Conservation (phyloP, 441 rosid species). For the Euphorbia neoarborescens region DNA sequence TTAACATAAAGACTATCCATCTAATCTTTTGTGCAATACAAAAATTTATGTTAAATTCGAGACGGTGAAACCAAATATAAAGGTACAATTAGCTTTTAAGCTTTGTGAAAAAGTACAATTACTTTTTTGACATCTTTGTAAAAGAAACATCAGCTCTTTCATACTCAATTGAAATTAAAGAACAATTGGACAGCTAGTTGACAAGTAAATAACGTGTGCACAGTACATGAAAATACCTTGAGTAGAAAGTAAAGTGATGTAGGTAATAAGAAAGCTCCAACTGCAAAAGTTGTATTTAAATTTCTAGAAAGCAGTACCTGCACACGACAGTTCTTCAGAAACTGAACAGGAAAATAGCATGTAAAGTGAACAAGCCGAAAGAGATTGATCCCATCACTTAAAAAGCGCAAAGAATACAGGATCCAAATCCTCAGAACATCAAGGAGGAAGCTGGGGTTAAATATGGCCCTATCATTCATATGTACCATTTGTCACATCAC, state of each 20-base stretch:
- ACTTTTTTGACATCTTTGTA: not conserved
- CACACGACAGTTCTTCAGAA: slow-evolving; percentile 31
- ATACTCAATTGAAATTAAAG: not conserved
- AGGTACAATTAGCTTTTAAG: not conserved
- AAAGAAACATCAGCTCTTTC: not conserved
- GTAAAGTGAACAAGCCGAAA: not conserved
- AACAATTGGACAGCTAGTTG: slow-evolving; percentile 9
- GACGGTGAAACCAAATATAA: not conserved
- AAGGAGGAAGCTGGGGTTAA: not conserved
- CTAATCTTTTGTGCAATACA: not conserved
- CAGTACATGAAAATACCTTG: slow-evolving; percentile 47
- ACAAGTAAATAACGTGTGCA: slow-evolving; percentile 5
- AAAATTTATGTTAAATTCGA: not conserved
- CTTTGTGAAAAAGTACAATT: not conserved
- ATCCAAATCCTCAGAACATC: not conserved
- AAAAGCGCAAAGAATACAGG: not conserved
- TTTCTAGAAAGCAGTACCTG: slow-evolving; percentile 74
- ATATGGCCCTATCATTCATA: not conserved
- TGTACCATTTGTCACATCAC: not conserved
- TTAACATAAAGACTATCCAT: not conserved
- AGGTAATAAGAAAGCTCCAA: slow-evolving; percentile 83
- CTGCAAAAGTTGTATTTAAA: slow-evolving; percentile 52
- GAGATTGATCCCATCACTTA: not conserved
- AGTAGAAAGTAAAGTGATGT: slow-evolving; percentile 74
- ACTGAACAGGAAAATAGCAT: slow-evolving; percentile 15